Base-by-base conservation (phyloP, 129 eudicot genomes). In the Solidago caesia region DNA sequence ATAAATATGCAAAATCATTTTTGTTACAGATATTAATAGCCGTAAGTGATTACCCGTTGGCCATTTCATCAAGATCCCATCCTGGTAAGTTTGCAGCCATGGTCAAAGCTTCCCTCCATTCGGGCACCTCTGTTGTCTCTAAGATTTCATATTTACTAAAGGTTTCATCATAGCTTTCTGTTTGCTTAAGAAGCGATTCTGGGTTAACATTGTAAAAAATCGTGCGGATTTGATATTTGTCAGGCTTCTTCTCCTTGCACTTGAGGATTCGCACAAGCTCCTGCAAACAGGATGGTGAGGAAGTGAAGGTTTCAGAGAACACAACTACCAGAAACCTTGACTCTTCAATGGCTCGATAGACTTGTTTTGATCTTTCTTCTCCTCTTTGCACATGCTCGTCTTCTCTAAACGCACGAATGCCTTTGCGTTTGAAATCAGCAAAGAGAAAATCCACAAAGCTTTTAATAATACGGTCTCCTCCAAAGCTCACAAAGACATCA, bases 271-370 rank as follows among this genome's bases (percentile, higher is more conserved):
- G 75, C 47, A 71, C 57, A 44, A 84, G 79, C 58, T 84, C 70
- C 53, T 43, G 79, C 56, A 84, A 78, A 67, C 84, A 76, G 11
- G 66, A 75, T 3, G 73, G 44, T 6, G 84, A 75, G 4, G 84
- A 74, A 55, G 63, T 47, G n/a, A 56, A 83, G 77, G 68, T 65
- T 39, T 75, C 67, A 11, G 84, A 79, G 59, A 84, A 80, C 11
- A 84, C 68, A n/a, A 84, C 64, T 45, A 84, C 48, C 27, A 82
- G 64, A 59, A 76, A 75, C 71, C 79, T 59, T 59, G 87, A 84
- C 63, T 75, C 55, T 47, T 79, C 75, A 27, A 84, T 72, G 64
- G 87, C 84, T 60, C 52, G 67, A 21, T 71, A 75, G 3, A 84
- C 45, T 72, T 79, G 82, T 57, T 48, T 29, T 49, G 56, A 65